Evolutionary conservation across 2,329 filamentous ascomycete species (phyloP), one percentile per base, ranked within the genome.

Genomic region (Furcasterigmium furcatum): DNA sequence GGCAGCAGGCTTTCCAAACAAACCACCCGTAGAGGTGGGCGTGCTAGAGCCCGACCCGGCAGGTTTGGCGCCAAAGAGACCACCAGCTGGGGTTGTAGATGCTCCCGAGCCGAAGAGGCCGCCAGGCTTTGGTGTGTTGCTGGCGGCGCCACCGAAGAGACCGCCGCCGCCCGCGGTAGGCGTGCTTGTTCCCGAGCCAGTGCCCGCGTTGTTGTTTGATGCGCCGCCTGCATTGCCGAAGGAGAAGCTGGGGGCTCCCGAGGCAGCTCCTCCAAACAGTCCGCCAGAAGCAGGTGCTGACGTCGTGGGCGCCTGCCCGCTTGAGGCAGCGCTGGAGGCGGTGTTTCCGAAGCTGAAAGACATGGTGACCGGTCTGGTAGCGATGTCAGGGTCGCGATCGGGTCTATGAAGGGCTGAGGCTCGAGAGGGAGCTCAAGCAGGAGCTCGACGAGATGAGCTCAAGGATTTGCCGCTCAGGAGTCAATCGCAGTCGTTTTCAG

Each of bases 241-340:
- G 9, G 67, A 66, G 55, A 77, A 74, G 9, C 52, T 48, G 20
- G 70, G 54, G 20, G 63, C 52, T 34, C 59, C 56, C 25, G 46
- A 44, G 25, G 54, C 57, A 46, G 51, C 50, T 27, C n/a, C n/a
- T 38, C 70, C 71, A 54, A 77, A 76, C 9, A 75, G 53, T 18
- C 61, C 55, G 13, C 65, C 65, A 6, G 65, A 55, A 41, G 73
- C 65, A 18, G 69, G 60, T 9, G 69, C 61, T 34, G 64, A 62
- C 13, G 68, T 63, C 30, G 63, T 58, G 41, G 45, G 50, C 40
- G 51, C 44, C 32, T 49, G 42, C 38, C 52, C 50, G 41, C 44
- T 46, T 21, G 53, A 47, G 21, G 53, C 41, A 27, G 53, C 49
- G 24, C 52, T 54, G 9, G 63, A 59, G 62, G 55, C 52, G 47